Percentiles rank a stretch among this genome's conserved stretches.
Conservation (phyloP, 192 early-diverging fungal genomes). For the Gamsiella multidivaricata region DNA sequence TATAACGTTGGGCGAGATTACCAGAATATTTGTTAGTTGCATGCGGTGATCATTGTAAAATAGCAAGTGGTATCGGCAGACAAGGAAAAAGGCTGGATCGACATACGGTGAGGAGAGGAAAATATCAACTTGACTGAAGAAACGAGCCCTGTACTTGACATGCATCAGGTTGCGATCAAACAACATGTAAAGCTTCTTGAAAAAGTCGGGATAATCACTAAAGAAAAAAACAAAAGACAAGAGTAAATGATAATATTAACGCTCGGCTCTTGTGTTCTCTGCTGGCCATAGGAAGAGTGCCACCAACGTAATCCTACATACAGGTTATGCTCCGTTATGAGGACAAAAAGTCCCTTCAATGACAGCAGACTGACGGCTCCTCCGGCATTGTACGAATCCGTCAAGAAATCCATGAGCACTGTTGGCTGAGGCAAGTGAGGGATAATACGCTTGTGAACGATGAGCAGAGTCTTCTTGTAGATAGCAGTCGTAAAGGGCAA, state of each 20-base stretch:
- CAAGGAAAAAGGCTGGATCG: too few relatives aligned
- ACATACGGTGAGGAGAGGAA: constrained; percentile 89
- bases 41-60: too few relatives aligned
- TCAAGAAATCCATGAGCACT: constrained; percentile 93
- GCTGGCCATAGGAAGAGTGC: not conserved
- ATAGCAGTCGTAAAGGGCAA: constrained; percentile 75
- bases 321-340: constrained; percentile 96
- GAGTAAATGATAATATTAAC: not conserved
- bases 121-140: constrained; percentile 90
- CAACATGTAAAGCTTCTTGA: constrained; percentile 91
- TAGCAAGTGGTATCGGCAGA: too few relatives aligned
- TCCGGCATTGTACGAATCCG: constrained; percentile 87
- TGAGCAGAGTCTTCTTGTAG: constrained; percentile 85
- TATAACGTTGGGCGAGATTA: too few relatives aligned
- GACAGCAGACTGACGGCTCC: constrained; percentile 92
- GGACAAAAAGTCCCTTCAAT: constrained; percentile 94
- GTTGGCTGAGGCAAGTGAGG: constrained; percentile 85
- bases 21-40: too few relatives aligned
- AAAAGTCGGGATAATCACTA: constrained; percentile 98
- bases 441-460: constrained; percentile 90
- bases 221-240: not conserved
- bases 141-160: constrained; percentile 94
- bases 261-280: too few relatives aligned
- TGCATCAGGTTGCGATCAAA: constrained; percentile 91
- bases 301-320: constrained; percentile 58